A percentile compares a stretch with the other conserved stretches of the same genome.
Conservation (phyloP, 1,284 basidiomycete species). For the Moesziomyces aphidis region DNA sequence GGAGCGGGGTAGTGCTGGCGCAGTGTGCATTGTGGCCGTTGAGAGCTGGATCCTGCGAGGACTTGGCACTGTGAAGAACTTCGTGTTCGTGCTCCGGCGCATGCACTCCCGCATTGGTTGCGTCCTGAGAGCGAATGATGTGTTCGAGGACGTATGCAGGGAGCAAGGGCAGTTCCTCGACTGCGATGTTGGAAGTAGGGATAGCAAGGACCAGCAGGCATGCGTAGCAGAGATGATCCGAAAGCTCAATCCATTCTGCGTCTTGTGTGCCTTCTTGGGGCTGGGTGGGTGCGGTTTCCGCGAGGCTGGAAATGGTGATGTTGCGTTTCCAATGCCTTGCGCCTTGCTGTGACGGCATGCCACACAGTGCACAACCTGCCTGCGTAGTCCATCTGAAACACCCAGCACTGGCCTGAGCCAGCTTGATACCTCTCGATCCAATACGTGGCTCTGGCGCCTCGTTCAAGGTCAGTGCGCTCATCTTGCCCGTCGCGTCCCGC, state of each 20-base stretch:
- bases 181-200: background rate
- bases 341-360: conserved; percentile 44
- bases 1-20: conserved; percentile 7
- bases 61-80: background rate
- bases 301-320: conserved; percentile 47
- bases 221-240: conserved; percentile 35
- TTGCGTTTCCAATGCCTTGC: conserved; percentile 58
- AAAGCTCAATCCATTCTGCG: conserved; percentile 17
- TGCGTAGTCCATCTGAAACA: conserved; percentile 25
- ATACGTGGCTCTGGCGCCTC: conserved; percentile 30
- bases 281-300: conserved; percentile 15
- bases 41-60: background rate
- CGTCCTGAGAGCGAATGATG: background rate
- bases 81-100: background rate
- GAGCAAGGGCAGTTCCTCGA: conserved; percentile 8
- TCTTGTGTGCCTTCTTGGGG: background rate
- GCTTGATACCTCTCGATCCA: conserved; percentile 45
- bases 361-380: conserved; percentile 57
- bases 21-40: conserved; percentile 1
- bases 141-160: conserved; percentile 18
- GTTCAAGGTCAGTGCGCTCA: conserved; percentile 2
- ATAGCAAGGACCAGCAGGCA: conserved; percentile 26
- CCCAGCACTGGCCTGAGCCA: conserved; percentile 44
- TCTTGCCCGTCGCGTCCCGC: conserved; percentile 1
- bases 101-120: background rate